Base-by-base conservation (phyloP, 192 early-diverging fungal genomes). In the Podila verticillata region DNA sequence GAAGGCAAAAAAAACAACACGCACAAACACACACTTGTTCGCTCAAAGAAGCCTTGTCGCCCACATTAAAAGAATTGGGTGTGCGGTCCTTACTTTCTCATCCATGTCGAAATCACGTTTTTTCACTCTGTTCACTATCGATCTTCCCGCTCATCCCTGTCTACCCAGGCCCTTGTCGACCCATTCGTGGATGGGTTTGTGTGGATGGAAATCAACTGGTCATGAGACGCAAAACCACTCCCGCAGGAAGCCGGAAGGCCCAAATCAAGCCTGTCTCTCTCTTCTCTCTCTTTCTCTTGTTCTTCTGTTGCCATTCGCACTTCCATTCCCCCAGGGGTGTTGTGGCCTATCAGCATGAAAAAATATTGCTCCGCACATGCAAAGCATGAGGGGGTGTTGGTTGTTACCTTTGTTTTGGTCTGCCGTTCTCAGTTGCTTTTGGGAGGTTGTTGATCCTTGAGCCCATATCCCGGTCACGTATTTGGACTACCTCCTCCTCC, bases 321-420 rank as follows among this genome's bases (percentile, higher is more conserved):
- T 54, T n/a, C 51, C 10, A 26, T 44, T 39, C 39, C 12, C 39
- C 39, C 39, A 3, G 39, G 39, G 13, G 39, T 17, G 39, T 44
- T 17, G 39, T 44, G 39, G 39, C 39, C 39, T 44, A 15, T 44
- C 12, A 44, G 39, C 15, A 44, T 9, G 17, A 44, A 2, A 44
- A 15, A 44, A 44, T 44, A 44, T 44, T 44, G 39, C 39, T 44
- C 39, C 3, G 39, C 39, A 44, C n/a, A 57, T 36, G 22, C 30
- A 57, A n/a, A 13, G 59, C 36, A 48, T 28, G 31, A 28, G 8
- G 6, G 20, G 6, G 20, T 47, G 7, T 54, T 54, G 6, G 51
- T 26, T 22, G 63, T 57, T 62, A 80, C 77, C 77, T 80, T 67
- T 63, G 70, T 54, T 68, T 72, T 57, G 66, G 47, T 62, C 69